Conservation (phyloP, 139 green algal genomes). For the Haematococcus lacustris region DNA sequence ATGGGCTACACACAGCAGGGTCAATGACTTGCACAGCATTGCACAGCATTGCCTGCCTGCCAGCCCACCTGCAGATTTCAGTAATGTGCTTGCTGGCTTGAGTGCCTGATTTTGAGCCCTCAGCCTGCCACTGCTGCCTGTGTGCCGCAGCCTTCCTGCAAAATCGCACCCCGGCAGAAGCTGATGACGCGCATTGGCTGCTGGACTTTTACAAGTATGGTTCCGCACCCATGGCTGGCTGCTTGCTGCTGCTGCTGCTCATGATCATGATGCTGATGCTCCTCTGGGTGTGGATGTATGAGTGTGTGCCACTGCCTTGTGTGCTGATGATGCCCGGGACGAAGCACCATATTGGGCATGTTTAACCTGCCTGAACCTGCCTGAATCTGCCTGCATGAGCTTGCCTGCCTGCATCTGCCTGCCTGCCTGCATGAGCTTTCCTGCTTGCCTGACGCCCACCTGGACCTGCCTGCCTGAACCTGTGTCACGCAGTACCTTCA, state of each 20-base stretch:
- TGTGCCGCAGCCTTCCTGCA: too few relatives aligned
- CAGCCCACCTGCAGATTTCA: not conserved
- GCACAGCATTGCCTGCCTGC: not conserved
- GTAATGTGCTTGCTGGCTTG: too few relatives aligned
- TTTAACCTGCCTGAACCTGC: too few relatives aligned
- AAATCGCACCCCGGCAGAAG: not conserved
- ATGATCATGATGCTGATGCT: not conserved
- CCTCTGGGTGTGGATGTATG: not conserved
- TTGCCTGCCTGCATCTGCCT: not conserved
- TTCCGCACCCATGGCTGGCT: not conserved
- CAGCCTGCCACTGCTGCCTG: not conserved
- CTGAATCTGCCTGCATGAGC: too few relatives aligned
- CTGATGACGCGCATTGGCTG: constrained; percentile 52
- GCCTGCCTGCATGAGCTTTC: not conserved
- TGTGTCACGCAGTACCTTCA: constrained; percentile 17
- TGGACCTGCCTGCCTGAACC: not conserved
- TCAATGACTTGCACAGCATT: not conserved
- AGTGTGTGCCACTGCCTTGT: not conserved
- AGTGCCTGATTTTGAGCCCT: not conserved
- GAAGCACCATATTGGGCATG: too few relatives aligned
- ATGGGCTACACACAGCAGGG: not conserved
- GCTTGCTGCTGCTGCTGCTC: not conserved
- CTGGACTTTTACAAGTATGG: constrained; percentile 56
- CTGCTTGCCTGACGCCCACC: constrained; percentile 10
- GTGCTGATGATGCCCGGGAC: too few relatives aligned